A percentile compares a stretch with the other conserved stretches of the same genome.
These are phyloP conservation scores for Leishmania mexicana DNA, from an alignment of 208 protist genomes.

Conservation along the genomic window DNA sequence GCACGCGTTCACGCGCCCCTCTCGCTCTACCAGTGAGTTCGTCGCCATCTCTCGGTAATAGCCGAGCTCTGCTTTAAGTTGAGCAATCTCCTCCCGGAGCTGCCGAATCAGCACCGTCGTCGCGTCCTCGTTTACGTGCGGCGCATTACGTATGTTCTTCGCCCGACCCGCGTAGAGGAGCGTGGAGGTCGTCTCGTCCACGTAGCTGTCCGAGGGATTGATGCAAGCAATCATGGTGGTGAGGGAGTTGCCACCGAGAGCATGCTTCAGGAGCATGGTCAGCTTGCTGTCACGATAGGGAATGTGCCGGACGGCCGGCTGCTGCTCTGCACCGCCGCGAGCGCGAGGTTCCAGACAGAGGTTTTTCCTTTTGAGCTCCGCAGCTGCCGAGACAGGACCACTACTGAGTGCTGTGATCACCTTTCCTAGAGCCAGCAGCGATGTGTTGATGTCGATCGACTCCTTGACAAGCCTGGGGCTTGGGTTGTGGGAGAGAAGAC, in stretches of 20 bases:
- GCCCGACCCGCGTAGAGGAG: constrained; percentile 90
- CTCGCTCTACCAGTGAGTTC: constrained; percentile 20
- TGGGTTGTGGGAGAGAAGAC: constrained; percentile 52
- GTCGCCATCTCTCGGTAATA: constrained; percentile 67
- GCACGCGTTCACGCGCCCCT: neutral
- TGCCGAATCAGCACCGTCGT: constrained; percentile 62
- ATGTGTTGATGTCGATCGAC: constrained; percentile 93
- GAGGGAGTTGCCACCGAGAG: constrained; percentile 91
- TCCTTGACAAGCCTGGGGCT: constrained; percentile 67
- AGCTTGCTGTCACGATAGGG: constrained; percentile 93
- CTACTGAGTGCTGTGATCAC: constrained; percentile 88
- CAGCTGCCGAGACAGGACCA: neutral
- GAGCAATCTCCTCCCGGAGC: constrained; percentile 72
- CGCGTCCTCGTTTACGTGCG: constrained; percentile 82
- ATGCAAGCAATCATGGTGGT: constrained; percentile 94
- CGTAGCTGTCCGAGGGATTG: constrained; percentile 71
- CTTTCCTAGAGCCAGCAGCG: constrained; percentile 88
- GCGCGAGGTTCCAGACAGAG: neutral
- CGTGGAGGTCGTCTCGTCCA: constrained; percentile 92
- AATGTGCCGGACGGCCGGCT: constrained; percentile 48
- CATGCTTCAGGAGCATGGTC: constrained; percentile 87
- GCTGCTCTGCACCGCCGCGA: neutral
- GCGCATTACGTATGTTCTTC: constrained; percentile 89
- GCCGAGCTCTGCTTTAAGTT: constrained; percentile 79
- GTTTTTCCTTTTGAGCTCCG: neutral